Conservation (phyloP, 495 filamentous ascomycete genomes). For the Aspergillus mulundensis region DNA sequence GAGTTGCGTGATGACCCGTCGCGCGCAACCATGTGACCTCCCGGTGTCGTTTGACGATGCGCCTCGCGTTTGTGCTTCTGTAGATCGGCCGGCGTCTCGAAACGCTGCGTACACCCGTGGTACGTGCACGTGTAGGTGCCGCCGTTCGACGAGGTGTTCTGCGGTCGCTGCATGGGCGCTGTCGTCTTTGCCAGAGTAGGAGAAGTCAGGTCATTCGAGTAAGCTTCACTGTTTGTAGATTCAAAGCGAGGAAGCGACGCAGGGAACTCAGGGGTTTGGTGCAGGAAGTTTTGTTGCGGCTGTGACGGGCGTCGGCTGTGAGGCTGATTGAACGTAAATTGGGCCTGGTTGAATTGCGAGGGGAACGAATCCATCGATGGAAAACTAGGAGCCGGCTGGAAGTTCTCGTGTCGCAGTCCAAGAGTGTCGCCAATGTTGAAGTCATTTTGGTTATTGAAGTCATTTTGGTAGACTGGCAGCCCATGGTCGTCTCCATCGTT, state of each 20-base stretch:
- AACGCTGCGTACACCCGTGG: constrained; percentile 82
- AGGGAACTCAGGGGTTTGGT: constrained; percentile 57
- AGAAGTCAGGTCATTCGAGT: constrained; percentile 24
- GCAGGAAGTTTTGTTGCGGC: constrained; percentile 27
- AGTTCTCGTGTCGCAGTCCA: constrained; percentile 42
- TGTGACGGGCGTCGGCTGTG: constrained; percentile 39
- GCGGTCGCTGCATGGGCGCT: constrained; percentile 42
- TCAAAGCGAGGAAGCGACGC: constrained; percentile 61
- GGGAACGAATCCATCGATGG: constrained; percentile 41
- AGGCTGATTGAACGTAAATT: constrained; percentile 44
- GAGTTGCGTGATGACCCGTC: constrained; percentile 63
- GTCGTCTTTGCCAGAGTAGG: constrained; percentile 27
- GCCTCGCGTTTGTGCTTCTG: constrained; percentile 95
- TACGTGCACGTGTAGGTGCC: constrained; percentile 96
- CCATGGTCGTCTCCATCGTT: constrained; percentile 64
- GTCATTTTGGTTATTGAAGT: constrained; percentile 38
- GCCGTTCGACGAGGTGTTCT: constrained; percentile 63
- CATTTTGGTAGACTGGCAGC: constrained; percentile 53
- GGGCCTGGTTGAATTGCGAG: constrained; percentile 30
- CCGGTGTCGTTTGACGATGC: constrained; percentile 63
- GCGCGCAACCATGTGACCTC: constrained; percentile 37
- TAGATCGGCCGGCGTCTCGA: constrained; percentile 78
- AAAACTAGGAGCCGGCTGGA: constrained; percentile 39
- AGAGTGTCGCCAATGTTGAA: constrained; percentile 40
- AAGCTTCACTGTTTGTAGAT: constrained; percentile 54